Evolutionary conservation across 805 yeast species (phyloP).

Genomic region (Kodamaea jinghongensis): DNA sequence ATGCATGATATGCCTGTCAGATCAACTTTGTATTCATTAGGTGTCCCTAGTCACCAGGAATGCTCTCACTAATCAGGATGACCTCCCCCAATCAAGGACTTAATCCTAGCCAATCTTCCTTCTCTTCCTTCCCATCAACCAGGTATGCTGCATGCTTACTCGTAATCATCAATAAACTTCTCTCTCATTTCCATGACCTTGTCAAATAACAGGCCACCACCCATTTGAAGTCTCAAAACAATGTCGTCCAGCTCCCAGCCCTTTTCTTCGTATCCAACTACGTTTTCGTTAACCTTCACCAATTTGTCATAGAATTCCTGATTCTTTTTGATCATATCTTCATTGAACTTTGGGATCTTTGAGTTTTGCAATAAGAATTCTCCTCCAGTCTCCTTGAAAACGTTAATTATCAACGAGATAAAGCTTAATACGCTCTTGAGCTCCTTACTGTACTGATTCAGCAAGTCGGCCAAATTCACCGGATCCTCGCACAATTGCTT

Average conservation of each 20-base stretch:
- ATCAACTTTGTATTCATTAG: no score
- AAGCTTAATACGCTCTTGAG: conserved; percentile 23
- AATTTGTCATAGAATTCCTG: conserved; percentile 21
- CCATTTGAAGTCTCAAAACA: conserved; percentile 25
- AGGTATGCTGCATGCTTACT: no score
- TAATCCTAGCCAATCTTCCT: no score
- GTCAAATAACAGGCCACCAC: conserved; percentile 18
- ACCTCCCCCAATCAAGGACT: no score
- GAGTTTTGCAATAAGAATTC: conserved; percentile 35
- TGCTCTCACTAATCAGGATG: no score
- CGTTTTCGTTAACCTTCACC: conserved; percentile 19
- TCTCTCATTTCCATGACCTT: conserved; percentile 27
- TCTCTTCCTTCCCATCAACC: no score
- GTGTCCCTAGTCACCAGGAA: no score
- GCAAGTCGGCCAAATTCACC: conserved; percentile 33
- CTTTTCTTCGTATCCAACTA: conserved; percentile 33
- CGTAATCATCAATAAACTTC: conserved; percentile 22
- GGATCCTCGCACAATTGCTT: conserved; percentile 34
- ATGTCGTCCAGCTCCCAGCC: conserved; percentile 41
- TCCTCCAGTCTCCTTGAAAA: conserved; percentile 29
- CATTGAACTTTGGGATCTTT: conserved; percentile 34
- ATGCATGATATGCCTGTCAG: no score
- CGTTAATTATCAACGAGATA: conserved; percentile 28
- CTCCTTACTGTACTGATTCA: conserved; percentile 17
- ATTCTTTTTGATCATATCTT: conserved; percentile 21